phyloP scores from a whole-genome alignment of 805 yeast species.

The Pichia sporocuriosa region DNA sequence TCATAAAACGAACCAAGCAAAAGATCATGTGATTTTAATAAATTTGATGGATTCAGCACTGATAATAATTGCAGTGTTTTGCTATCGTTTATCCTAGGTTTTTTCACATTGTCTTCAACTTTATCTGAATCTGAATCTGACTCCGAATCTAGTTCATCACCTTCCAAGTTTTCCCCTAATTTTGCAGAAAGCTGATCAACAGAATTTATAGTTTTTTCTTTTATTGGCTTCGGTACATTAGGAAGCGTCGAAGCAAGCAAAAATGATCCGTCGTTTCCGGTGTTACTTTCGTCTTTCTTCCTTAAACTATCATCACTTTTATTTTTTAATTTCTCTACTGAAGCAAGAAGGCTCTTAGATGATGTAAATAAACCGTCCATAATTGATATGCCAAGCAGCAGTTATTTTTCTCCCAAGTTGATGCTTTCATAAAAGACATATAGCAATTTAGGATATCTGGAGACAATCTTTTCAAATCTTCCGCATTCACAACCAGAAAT shows the following conservation, averaged over 20 bases:
- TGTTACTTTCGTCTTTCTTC: not conserved
- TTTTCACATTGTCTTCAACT: not conserved
- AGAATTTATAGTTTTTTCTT: no score
- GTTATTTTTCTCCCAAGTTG: no score
- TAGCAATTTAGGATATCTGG: no score
- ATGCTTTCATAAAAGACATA: no score
- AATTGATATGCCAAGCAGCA: no score
- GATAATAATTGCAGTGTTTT: constrained; percentile 16
- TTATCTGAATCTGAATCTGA: not conserved
- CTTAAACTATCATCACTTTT: no score
- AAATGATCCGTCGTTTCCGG: not conserved
- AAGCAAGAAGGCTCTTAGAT: no score
- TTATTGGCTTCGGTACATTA: constrained; percentile 1
- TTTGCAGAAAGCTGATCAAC: not conserved
- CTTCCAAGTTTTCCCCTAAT: not conserved
- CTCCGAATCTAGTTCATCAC: no score
- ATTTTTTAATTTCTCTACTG: no score
- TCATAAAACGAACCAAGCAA: constrained; percentile 10
- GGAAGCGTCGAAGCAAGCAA: constrained; percentile 1
- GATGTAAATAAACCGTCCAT: no score
- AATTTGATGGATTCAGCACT: constrained; percentile 24
- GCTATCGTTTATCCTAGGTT: not conserved
- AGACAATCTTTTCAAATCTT: no score
- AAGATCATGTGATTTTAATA: constrained; percentile 18
- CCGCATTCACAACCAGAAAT: no score